Evolutionary conservation across 345 rosid species (phyloP).

Genomic region (Ceriops tagal): DNA sequence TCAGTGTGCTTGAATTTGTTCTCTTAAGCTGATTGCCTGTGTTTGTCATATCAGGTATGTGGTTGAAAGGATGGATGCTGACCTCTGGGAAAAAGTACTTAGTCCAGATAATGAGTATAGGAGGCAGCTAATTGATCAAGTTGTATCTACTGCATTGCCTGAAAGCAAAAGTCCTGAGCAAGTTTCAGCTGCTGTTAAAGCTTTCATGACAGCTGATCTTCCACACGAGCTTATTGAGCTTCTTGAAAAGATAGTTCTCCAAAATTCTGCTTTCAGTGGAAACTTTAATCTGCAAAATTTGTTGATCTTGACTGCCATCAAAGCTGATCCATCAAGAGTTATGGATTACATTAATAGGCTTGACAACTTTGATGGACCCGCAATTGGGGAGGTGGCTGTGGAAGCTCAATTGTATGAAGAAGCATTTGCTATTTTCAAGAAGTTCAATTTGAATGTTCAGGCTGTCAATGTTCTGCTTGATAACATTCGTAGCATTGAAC

Average conservation of each 20-base stretch:
- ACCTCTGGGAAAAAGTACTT: conserved; percentile 99
- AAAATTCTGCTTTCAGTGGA: conserved; percentile 96
- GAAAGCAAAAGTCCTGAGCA: conserved; percentile 90
- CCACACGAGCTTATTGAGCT: conserved; percentile 82
- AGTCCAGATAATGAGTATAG: conserved; percentile 74
- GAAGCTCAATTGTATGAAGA: conserved; percentile 86
- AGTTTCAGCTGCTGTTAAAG: conserved; percentile 79
- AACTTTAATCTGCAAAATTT: conserved; percentile 91
- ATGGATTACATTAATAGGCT: conserved; percentile 93
- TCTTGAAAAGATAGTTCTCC: conserved; percentile 94
- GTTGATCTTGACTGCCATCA: conserved; percentile 91
- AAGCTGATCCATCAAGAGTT: conserved; percentile 93
- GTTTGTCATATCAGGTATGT: conserved; percentile 40
- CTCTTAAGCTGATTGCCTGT: conserved; percentile 8
- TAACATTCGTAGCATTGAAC: conserved; percentile 62
- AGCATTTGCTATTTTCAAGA: conserved; percentile 74
- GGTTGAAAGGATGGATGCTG: conserved; percentile 97
- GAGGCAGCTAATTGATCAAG: conserved; percentile 95
- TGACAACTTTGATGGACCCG: conserved; percentile 97
- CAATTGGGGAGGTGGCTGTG: conserved; percentile 97
- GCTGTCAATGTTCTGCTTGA: conserved; percentile 71
- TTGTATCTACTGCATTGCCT: conserved; percentile 90
- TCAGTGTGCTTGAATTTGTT: background rate
- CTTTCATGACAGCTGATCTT: conserved; percentile 79
- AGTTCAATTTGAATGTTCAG: conserved; percentile 69